A percentile compares a stretch with the other conserved stretches of the same genome.
phyloP scores from a whole-genome alignment of 306 rosid species.

The Inga leiocalycina region DNA sequence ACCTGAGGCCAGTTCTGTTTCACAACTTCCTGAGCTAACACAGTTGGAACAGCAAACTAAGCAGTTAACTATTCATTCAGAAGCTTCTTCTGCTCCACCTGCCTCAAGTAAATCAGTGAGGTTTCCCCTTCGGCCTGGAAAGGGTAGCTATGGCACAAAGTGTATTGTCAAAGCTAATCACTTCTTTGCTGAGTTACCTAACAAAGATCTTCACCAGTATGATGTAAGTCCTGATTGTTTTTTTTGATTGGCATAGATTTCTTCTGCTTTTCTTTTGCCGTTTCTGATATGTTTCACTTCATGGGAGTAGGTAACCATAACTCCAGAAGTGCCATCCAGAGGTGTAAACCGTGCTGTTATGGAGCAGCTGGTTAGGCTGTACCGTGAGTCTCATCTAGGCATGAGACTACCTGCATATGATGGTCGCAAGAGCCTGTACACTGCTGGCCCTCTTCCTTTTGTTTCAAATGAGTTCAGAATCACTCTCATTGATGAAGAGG shows the following conservation, averaged over 20 bases:
- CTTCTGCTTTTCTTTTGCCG: neutral
- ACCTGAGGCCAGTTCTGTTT: constrained; percentile 70
- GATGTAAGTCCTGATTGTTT: constrained; percentile 62
- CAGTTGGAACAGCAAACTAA: constrained; percentile 44
- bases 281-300: constrained; percentile 2
- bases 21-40: constrained; percentile 46
- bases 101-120: constrained; percentile 81
- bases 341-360: constrained; percentile 95
- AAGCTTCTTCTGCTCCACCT: constrained; percentile 48
- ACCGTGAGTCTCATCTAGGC: constrained; percentile 80
- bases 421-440: constrained; percentile 93
- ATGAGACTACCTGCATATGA: constrained; percentile 92
- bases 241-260: neutral
- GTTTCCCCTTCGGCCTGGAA: constrained; percentile 95
- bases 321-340: constrained; percentile 84
- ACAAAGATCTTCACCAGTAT: constrained; percentile 93
- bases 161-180: constrained; percentile 91
- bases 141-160: constrained; percentile 65
- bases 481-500: constrained; percentile 80
- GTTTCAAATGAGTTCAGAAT: constrained; percentile 70
- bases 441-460: constrained; percentile 95
- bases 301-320: constrained; percentile 71
- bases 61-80: constrained; percentile 48
- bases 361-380: constrained; percentile 68
- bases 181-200: constrained; percentile 88